Evolutionary conservation across 106 monocot genomes (phyloP), one percentile per base, ranked within the genome.

Genomic region (Dioscorea alata): DNA sequence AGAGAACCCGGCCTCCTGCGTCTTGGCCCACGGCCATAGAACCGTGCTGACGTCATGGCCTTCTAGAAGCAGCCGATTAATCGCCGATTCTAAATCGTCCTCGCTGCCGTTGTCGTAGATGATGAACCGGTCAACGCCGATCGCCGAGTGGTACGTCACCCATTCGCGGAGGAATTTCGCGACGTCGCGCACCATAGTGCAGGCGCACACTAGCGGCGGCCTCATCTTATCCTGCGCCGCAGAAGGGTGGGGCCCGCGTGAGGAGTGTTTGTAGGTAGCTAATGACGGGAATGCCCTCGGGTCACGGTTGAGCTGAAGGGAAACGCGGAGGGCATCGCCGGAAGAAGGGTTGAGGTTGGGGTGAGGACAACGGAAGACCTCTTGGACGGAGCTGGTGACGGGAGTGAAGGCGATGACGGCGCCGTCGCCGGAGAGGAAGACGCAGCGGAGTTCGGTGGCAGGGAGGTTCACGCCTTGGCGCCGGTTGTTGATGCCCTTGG

Each of bases 91-190:
- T 7, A 93, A 67, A 20, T 69, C 84, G 75, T 94, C 94, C 19
- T 87, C 84, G 78, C 94, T 90, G 15, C 82, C 84, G 76, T 94
- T 94, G 76, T 94, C 94, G 84, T 90, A 94, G 65, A 94, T 54
- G 69, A 90, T 51, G 80, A 94, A 94, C 2, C 68, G 69, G 20
- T 85, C 84, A 13, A 94, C 82, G 23, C 94, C 94, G 63, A 90
- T 56, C 8, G 72, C 65, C 49, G 86, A 69, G 68, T 94, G 90
- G 80, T 90, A 94, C 33, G 60, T 60, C 12, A 90, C 78, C 94
- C 94, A 94, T 74, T 90, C 94, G 4, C 50, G 64, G 10, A 94
- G 76, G 71, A 94, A 90, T 78, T 94, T 94, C 13, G 78, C 94
- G 16, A 77, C 82, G 75, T 90, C 81, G 76, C 66, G 65, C 10